Evolutionary conservation across 768 basidiomycete species (phyloP), one percentile per base, ranked within the genome.

Genomic region (Russula sp.): DNA sequence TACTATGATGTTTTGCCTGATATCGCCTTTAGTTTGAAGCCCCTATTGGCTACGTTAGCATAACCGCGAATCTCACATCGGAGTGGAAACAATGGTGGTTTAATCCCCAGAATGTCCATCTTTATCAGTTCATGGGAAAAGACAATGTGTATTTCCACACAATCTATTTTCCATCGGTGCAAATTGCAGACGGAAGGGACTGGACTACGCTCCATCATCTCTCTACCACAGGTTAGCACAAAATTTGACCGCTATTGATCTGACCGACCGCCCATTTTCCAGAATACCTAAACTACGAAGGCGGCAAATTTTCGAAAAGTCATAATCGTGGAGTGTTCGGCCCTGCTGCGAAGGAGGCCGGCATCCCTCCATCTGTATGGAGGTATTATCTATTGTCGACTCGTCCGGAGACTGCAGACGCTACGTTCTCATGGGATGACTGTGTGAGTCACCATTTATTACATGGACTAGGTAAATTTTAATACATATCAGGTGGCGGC

Each of bases 51-150:
- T 99, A 99, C 73, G 86, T 90, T 3, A 97, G 95, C 74, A 98
- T 99, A 65, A 99, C 97, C 2, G 93, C 94, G 56, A 89, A 87
- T 70, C 94, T 95, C 77, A 96, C 92, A 39, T 78, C 88, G 20
- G 88, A 97, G 65, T 99, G 97, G 97, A 85, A 87, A 73, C 81
- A 85, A 72, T 99, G 97, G 97, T 99, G 97, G 97, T 85, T 89
- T 70, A 88, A 95, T 70, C 89, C 88, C 1, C 79, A 91, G 67
- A 80, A 98, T 68, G 94, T 99, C 61, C 80, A 83, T 67, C 77
- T 98, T 54, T 97, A 93, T 76, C 96, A 99, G 74, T 99, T 99
- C 79, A 99, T 99, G 97, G 97, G 97, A 71, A 99, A 99, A 77
- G 96, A 98, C 72, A 98, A 94, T 65, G 93, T 95, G 53, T 98